phyloP scores from a whole-genome alignment of 129 eudicot genomes.

The Artemisia argyi region DNA sequence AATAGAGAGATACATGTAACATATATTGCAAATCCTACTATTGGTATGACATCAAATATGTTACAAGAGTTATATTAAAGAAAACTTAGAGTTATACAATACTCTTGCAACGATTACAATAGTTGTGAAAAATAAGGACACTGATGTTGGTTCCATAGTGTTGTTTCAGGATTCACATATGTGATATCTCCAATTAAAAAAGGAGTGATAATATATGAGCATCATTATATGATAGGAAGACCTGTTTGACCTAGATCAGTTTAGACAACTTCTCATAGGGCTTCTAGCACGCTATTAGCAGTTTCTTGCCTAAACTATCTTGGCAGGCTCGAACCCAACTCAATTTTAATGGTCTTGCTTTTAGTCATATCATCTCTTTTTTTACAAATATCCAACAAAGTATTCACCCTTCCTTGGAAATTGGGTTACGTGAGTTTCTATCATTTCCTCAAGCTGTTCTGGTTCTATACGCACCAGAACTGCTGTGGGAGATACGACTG shows the following conservation, averaged over 20 bases:
- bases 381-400: slow-evolving; percentile 67
- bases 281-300: slow-evolving; percentile 56
- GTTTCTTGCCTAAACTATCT: slow-evolving; percentile 81
- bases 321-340: slow-evolving; percentile 70
- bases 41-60: too few relatives aligned
- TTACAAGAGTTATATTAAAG: too few relatives aligned
- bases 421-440: slow-evolving; percentile 48
- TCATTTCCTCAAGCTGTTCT: slow-evolving; percentile 57
- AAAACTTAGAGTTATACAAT: too few relatives aligned
- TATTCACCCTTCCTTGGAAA: slow-evolving; percentile 55
- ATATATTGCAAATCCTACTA: too few relatives aligned
- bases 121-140: too few relatives aligned
- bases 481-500: slow-evolving; percentile 73
- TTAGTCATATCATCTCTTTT: slow-evolving; percentile 64
- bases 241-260: background rate
- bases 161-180: too few relatives aligned
- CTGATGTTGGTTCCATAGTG: too few relatives aligned
- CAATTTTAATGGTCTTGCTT: slow-evolving; percentile 72
- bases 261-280: slow-evolving; percentile 38
- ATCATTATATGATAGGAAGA: too few relatives aligned
- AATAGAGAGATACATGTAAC: too few relatives aligned
- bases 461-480: slow-evolving; percentile 54
- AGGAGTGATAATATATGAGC: too few relatives aligned
- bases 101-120: too few relatives aligned
- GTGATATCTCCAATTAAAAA: too few relatives aligned